Conservation (phyloP, 352 stramenopile genomes). For the Phytophthora quininea region DNA sequence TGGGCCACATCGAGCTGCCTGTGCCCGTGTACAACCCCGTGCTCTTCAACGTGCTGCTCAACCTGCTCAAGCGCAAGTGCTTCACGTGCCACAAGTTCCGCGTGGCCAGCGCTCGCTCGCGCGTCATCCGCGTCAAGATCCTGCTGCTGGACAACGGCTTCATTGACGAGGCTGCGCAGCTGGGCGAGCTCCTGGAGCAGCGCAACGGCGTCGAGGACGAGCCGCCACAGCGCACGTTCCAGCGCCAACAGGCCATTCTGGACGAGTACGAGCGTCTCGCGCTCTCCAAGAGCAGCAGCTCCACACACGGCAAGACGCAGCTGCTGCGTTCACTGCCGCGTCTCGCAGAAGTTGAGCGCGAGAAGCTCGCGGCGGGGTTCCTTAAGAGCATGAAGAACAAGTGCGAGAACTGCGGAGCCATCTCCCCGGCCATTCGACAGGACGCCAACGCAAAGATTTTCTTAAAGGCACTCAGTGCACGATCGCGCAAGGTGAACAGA, state of each 20-base stretch:
- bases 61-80: constrained; percentile 98
- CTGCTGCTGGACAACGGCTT: constrained; percentile 91
- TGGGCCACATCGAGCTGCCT: constrained; percentile 98
- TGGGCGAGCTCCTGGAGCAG: constrained; percentile 85
- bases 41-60: constrained; percentile 95
- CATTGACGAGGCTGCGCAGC: constrained; percentile 75
- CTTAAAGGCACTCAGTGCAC: constrained; percentile 86
- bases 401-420: constrained; percentile 98
- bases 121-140: constrained; percentile 91
- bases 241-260: constrained; percentile 86
- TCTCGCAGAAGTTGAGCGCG: constrained; percentile 71
- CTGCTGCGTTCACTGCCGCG: constrained; percentile 60
- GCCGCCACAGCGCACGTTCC: constrained; percentile 66
- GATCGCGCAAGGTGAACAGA: constrained; percentile 82
- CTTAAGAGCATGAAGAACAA: constrained; percentile 92
- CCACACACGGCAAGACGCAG: constrained; percentile 29
- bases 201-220: constrained; percentile 89
- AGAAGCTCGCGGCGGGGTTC: constrained; percentile 90
- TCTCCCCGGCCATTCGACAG: constrained; percentile 95
- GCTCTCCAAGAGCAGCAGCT: constrained; percentile 49
- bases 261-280: constrained; percentile 91
- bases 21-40: constrained; percentile 99
- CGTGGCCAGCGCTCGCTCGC: constrained; percentile 70
- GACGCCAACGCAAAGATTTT: constrained; percentile 99
- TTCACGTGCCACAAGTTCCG: constrained; percentile 98